A percentile compares a stretch with the other conserved stretches of the same genome.
Conservation (phyloP, 139 green algal genomes). For the Diplosphaera chodatii region DNA sequence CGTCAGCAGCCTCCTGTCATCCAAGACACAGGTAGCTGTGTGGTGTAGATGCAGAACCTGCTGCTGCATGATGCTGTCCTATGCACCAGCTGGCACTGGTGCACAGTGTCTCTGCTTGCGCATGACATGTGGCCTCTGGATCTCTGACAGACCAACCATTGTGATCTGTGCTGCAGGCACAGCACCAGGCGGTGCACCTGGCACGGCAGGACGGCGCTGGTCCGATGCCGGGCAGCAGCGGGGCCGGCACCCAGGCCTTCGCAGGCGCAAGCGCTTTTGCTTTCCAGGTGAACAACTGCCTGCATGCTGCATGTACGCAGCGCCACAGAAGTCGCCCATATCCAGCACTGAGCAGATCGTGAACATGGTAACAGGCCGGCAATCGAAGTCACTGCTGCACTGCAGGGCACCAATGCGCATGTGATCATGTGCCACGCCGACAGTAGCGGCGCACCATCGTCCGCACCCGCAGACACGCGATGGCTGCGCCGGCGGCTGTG, state of each 20-base stretch:
- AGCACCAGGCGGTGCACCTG: neutral
- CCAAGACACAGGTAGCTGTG: neutral
- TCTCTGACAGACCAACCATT: too few species aligned
- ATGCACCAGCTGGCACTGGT: too few species aligned
- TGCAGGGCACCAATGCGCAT: constrained; percentile 60
- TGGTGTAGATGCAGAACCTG: too few species aligned
- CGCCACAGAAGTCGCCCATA: too few species aligned
- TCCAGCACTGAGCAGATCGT: too few species aligned
- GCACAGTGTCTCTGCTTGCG: too few species aligned
- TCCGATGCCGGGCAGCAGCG: neutral
- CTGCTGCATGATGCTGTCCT: too few species aligned
- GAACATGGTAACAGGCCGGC: too few species aligned
- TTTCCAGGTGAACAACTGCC: too few species aligned
- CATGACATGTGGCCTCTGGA: too few species aligned
- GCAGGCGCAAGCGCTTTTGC: constrained; percentile 47
- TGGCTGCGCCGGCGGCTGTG: constrained; percentile 11
- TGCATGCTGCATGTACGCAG: too few species aligned
- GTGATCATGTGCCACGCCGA: constrained; percentile 20
- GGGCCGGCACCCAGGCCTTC: neutral
- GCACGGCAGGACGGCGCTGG: neutral
- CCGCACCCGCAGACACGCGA: neutral
- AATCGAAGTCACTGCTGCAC: neutral
- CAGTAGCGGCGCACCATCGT: neutral
- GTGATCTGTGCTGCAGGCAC: too few species aligned
- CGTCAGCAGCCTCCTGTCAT: constrained; percentile 10